Evolutionary conservation across 768 basidiomycete species (phyloP).

Genomic region (Tylopilus rubrobrunneus): DNA sequence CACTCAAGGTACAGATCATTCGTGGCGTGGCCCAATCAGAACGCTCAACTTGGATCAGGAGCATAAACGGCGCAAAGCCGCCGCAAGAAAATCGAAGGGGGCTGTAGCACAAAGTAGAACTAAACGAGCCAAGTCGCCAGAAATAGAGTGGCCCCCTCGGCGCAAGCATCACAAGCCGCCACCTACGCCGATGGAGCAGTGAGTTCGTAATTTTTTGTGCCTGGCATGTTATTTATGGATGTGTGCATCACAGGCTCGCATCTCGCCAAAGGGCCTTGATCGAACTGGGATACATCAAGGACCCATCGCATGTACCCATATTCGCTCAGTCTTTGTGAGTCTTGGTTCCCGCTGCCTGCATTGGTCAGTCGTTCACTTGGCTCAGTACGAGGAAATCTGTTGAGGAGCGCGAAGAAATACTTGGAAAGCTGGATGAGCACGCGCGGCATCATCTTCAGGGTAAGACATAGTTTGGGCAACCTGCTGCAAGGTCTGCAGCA

Average conservation of each 20-base stretch:
- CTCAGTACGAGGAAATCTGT: slow-evolving; percentile 37
- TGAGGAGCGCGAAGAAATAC: slow-evolving; percentile 41
- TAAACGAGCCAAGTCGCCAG: slow-evolving; percentile 28
- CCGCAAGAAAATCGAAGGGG: slow-evolving; percentile 21
- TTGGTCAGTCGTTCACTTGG: slow-evolving; percentile 2
- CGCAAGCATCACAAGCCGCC: slow-evolving; percentile 52
- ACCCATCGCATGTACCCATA: slow-evolving; percentile 44
- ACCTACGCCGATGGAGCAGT: slow-evolving; percentile 51
- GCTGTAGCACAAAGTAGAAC: slow-evolving; percentile 2
- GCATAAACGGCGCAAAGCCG: slow-evolving; percentile 24
- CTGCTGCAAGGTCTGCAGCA: neutral
- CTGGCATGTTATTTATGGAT: neutral
- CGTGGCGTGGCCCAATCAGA: neutral
- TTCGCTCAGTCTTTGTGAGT: slow-evolving; percentile 71
- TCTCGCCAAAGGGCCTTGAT: slow-evolving; percentile 59
- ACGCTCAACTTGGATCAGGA: slow-evolving; percentile 18
- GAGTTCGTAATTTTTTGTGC: slow-evolving; percentile 15
- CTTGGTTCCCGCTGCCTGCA: neutral
- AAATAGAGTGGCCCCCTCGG: slow-evolving; percentile 61
- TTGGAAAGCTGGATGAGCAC: slow-evolving; percentile 40
- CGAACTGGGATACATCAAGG: slow-evolving; percentile 55
- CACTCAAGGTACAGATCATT: slow-evolving; percentile 41
- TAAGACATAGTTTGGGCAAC: neutral
- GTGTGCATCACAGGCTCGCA: slow-evolving; percentile 38
- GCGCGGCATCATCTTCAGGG: slow-evolving; percentile 10